These are phyloP conservation scores for Rhytidhysteron rufulum DNA, from an alignment of 2,329 filamentous ascomycete genomes.

Conservation along the genomic window DNA sequence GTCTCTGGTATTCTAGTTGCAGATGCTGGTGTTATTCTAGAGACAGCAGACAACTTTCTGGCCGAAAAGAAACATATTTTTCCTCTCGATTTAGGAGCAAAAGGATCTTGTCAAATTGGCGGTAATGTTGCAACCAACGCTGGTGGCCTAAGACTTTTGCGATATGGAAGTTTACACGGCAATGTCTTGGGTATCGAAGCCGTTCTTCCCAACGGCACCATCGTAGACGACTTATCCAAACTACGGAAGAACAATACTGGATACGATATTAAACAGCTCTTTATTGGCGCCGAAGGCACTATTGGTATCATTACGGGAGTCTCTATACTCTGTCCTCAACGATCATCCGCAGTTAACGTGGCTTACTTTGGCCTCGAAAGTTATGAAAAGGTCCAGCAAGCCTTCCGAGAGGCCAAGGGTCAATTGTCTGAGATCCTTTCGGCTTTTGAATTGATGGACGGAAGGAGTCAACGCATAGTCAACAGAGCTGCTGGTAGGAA, in stretches of 20 bases:
- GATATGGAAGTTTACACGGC: constrained; percentile 93
- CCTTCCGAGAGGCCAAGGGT: constrained; percentile 83
- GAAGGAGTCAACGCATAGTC: constrained; percentile 64
- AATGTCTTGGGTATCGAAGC: constrained; percentile 90
- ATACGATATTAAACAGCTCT: constrained; percentile 94
- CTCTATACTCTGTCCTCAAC: constrained; percentile 83
- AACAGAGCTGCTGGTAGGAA: constrained; percentile 68
- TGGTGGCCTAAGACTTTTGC: constrained; percentile 80
- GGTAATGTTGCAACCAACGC: constrained; percentile 96
- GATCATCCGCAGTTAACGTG: constrained; percentile 85
- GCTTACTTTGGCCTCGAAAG: constrained; percentile 90
- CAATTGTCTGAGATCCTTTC: constrained; percentile 94
- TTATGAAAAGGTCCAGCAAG: constrained; percentile 81
- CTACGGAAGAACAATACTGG: constrained; percentile 98
- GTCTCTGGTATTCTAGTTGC: constrained; percentile 86
- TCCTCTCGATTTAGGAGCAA: constrained; percentile 93
- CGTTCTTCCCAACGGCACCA: constrained; percentile 87
- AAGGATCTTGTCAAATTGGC: constrained; percentile 94
- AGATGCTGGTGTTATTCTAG: constrained; percentile 87
- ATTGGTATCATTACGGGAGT: constrained; percentile 91
- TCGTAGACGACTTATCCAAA: constrained; percentile 82
- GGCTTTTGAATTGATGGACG: constrained; percentile 97
- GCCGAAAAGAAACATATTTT: constrained; percentile 84
- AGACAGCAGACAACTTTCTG: constrained; percentile 81
- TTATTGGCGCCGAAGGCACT: constrained; percentile 93